Conservation (phyloP, 2,329 filamentous ascomycete species). For the Xylaria sp. region DNA sequence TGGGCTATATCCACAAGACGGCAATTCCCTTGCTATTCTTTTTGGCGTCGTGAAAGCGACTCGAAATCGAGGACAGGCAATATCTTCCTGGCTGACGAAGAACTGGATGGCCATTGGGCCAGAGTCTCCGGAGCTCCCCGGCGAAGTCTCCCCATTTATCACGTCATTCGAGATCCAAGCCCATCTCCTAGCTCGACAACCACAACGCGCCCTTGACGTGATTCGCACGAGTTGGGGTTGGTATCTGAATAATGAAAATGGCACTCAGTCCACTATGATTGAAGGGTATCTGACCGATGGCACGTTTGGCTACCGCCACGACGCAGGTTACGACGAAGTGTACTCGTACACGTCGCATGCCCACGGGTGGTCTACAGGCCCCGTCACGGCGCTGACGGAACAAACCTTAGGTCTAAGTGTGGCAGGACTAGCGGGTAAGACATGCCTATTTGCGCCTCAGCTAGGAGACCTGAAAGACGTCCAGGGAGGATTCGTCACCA, state of each 20-base stretch:
- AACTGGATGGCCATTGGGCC: conserved; percentile 69
- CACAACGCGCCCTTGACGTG: conserved; percentile 64
- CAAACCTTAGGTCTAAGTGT: conserved; percentile 58
- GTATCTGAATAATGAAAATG: conserved; percentile 67
- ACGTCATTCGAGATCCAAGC: conserved; percentile 69
- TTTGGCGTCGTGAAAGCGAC: conserved; percentile 57
- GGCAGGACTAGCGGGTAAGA: conserved; percentile 50
- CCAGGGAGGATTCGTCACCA: conserved; percentile 56
- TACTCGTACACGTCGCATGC: conserved; percentile 60
- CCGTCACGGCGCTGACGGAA: conserved; percentile 59
- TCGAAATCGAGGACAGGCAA: conserved; percentile 51
- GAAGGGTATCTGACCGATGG: conserved; percentile 69
- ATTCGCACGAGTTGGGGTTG: conserved; percentile 69
- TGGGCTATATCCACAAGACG: conserved; percentile 68
- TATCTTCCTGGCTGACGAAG: conserved; percentile 58
- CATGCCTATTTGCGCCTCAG: conserved; percentile 55
- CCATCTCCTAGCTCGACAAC: conserved; percentile 61
- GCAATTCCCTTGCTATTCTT: conserved; percentile 66
- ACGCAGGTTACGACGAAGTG: conserved; percentile 63
- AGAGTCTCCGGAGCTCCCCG: conserved; percentile 65
- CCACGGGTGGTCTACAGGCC: conserved; percentile 63
- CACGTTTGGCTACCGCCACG: conserved; percentile 66
- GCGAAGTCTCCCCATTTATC: conserved; percentile 69
- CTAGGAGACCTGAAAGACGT: conserved; percentile 54
- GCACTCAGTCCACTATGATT: conserved; percentile 68